Percentiles rank a stretch among this genome's conserved stretches.
These are phyloP conservation scores for Kazachstania viticola DNA, from an alignment of 805 yeast genomes.

Conservation along the genomic window DNA sequence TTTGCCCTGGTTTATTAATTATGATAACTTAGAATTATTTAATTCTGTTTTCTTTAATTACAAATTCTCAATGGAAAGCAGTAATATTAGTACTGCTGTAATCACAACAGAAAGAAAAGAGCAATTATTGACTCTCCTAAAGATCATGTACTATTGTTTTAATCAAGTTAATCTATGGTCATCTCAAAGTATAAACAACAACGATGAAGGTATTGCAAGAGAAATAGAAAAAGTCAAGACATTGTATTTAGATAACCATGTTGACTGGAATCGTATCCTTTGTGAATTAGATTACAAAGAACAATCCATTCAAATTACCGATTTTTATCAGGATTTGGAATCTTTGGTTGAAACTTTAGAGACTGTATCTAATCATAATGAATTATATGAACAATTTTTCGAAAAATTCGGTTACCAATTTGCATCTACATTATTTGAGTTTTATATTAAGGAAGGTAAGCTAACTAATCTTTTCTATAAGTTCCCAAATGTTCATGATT, in stretches of 20 bases:
- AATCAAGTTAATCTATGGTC: slow-evolving; percentile 28
- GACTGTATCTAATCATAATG: slow-evolving; percentile 32
- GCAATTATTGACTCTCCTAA: slow-evolving; percentile 28
- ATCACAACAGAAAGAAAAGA: slow-evolving; percentile 4
- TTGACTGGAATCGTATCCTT: slow-evolving; percentile 49
- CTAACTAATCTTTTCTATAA: slow-evolving; percentile 42
- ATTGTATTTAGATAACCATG: slow-evolving; percentile 17
- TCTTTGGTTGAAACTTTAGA: slow-evolving; percentile 41
- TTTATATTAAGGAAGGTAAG: slow-evolving; percentile 43
- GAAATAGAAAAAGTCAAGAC: slow-evolving; percentile 21
- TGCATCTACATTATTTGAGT: slow-evolving; percentile 51
- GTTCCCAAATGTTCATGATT: slow-evolving; percentile 41
- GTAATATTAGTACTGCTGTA: neutral
- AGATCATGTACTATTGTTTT: slow-evolving; percentile 31
- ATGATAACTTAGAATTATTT: slow-evolving; percentile 29
- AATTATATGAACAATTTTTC: slow-evolving; percentile 40
- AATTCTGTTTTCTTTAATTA: slow-evolving; percentile 32
- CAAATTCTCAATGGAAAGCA: slow-evolving; percentile 15
- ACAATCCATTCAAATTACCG: slow-evolving; percentile 53
- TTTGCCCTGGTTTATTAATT: slow-evolving; percentile 39
- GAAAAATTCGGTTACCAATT: slow-evolving; percentile 54
- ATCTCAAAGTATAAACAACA: slow-evolving; percentile 13
- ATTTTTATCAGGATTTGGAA: slow-evolving; percentile 50
- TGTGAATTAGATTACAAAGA: slow-evolving; percentile 37
- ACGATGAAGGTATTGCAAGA: slow-evolving; percentile 12